phyloP scores from a whole-genome alignment of 2,329 filamentous ascomycete genomes.

The Aureobasidium sp. region DNA sequence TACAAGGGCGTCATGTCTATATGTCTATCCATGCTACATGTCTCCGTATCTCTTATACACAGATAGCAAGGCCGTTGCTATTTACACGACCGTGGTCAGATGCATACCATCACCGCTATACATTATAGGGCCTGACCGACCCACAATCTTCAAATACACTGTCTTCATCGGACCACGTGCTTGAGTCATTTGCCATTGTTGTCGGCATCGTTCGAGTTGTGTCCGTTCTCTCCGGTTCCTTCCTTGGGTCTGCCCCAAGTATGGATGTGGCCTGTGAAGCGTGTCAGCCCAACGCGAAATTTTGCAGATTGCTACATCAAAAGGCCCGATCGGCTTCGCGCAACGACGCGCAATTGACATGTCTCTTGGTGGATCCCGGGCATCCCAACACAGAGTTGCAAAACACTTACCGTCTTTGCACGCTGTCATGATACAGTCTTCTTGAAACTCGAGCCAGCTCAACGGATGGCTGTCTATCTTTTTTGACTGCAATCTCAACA shows the following conservation, averaged over 20 bases:
- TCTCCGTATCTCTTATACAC: not conserved
- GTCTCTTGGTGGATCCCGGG: not conserved
- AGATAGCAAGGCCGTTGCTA: not conserved
- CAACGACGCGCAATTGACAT: slow-evolving; percentile 2
- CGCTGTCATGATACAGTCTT: slow-evolving; percentile 86
- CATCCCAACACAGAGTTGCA: slow-evolving; percentile 1
- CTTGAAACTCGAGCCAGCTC: slow-evolving; percentile 87
- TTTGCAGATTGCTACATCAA: not conserved
- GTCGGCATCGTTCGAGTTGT: slow-evolving; percentile 1
- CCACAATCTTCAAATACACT: not conserved
- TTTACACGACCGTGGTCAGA: not conserved
- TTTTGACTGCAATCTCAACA: slow-evolving; percentile 55
- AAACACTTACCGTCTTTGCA: slow-evolving; percentile 72
- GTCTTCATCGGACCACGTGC: not conserved
- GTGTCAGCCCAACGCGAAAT: slow-evolving; percentile 9
- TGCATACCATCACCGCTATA: not conserved
- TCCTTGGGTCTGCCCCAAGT: slow-evolving; percentile 64
- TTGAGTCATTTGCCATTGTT: not conserved
- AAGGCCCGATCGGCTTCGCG: slow-evolving; percentile 1
- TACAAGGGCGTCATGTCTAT: not conserved
- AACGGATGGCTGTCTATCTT: slow-evolving; percentile 78
- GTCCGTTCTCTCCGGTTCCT: slow-evolving; percentile 26
- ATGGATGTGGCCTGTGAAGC: slow-evolving; percentile 58
- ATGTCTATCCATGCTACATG: not conserved
- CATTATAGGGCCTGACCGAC: not conserved